Evolutionary conservation across 257 asterid genomes (phyloP).

Genomic region (Plantago ovata): DNA sequence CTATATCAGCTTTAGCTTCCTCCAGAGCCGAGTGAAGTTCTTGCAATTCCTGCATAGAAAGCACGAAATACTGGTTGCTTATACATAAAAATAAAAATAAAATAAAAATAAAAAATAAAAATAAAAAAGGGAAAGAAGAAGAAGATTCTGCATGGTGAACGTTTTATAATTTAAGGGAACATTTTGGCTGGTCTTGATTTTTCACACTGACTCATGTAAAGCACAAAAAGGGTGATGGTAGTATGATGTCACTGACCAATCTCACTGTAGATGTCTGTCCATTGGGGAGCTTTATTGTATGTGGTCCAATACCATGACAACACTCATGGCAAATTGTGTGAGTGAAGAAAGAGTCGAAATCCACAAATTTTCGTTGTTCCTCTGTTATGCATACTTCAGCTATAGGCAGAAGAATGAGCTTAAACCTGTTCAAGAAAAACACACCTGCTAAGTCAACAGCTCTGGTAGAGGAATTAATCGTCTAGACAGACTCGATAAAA

Average conservation of each 20-base stretch:
- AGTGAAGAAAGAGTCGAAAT: conserved; percentile 87
- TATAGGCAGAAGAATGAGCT: conserved; percentile 89
- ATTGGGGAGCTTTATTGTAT: conserved; percentile 73
- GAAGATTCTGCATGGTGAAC: no score
- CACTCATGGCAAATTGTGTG: conserved; percentile 96
- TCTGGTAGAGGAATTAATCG: conserved; percentile 11
- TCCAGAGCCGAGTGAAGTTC: conserved; percentile 92
- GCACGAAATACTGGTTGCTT: no score
- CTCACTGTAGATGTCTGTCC: conserved; percentile 86
- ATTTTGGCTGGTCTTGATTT: no score
- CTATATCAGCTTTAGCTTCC: conserved; percentile 99
- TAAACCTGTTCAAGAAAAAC: conserved; percentile 56
- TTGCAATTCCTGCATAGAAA: conserved; percentile 88
- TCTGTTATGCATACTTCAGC: conserved; percentile 63
- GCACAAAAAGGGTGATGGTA: conserved; percentile 1
- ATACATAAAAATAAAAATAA: no score
- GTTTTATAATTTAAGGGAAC: no score
- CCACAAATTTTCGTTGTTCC: conserved; percentile 69
- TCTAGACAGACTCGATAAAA: not conserved
- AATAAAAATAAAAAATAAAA: conserved; percentile 7
- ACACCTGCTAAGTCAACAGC: conserved; percentile 19
- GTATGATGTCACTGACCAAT: conserved; percentile 48
- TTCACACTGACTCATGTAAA: not conserved
- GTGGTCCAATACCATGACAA: conserved; percentile 99
- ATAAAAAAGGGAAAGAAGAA: not conserved